A percentile compares a stretch with the other conserved stretches of the same genome.
These are phyloP conservation scores for Chenopodium suecicum DNA, from an alignment of 148 eudicot species.

Conservation along the genomic window DNA sequence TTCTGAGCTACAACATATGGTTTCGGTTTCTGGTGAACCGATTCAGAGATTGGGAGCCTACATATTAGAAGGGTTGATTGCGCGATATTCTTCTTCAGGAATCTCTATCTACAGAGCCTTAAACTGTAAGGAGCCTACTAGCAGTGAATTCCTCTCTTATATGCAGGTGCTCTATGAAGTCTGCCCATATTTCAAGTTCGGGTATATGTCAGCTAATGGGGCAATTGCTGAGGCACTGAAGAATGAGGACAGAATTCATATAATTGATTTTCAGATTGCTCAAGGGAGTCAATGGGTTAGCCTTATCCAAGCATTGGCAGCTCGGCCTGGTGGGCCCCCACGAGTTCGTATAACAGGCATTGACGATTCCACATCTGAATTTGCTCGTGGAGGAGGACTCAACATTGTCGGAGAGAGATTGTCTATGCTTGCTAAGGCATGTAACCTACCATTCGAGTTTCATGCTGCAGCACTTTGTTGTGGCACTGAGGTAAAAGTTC, in stretches of 20 bases:
- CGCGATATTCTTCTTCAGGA: conserved; percentile 47
- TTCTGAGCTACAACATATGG: conserved; percentile 47
- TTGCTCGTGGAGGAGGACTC: conserved; percentile 51
- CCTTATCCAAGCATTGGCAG: conserved; percentile 55
- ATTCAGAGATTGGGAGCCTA: conserved; percentile 60
- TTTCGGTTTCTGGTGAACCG: conserved; percentile 63
- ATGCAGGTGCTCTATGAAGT: conserved; percentile 56
- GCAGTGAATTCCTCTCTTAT: conserved; percentile 45
- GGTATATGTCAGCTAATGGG: conserved; percentile 63
- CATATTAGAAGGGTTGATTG: conserved; percentile 62
- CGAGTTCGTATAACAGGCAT: conserved; percentile 51
- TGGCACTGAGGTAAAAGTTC: conserved; percentile 29
- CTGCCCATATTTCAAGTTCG: conserved; percentile 63
- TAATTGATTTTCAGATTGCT: conserved; percentile 58
- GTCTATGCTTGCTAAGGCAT: conserved; percentile 34
- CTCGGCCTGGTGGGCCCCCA: conserved; percentile 62
- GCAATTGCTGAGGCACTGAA: conserved; percentile 55
- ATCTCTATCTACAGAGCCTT: conserved; percentile 51
- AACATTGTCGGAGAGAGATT: conserved; percentile 43
- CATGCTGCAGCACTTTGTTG: conserved; percentile 29
- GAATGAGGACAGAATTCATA: conserved; percentile 47
- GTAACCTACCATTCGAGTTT: conserved; percentile 51
- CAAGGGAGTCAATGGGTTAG: conserved; percentile 62
- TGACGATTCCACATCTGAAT: conserved; percentile 44
- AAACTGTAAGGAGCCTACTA: conserved; percentile 50